A percentile compares a stretch with the other conserved stretches of the same genome.
phyloP scores from a whole-genome alignment of 2,329 filamentous ascomycete species.

The Colletotrichum graminicola region DNA sequence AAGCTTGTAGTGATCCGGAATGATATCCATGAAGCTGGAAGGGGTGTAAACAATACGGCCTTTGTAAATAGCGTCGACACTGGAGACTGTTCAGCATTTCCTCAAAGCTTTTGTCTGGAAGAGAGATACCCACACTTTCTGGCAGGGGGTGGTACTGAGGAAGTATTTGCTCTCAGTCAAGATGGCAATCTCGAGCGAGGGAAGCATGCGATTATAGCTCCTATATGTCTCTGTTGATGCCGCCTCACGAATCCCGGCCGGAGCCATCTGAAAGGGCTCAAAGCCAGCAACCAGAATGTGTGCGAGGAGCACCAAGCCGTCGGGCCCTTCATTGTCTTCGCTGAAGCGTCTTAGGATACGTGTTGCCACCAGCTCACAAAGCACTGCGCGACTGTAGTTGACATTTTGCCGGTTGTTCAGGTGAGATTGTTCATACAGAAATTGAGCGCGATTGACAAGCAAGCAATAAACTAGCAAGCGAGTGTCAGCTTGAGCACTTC shows the following conservation, averaged over 20 bases:
- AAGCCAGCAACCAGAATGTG: constrained; percentile 87
- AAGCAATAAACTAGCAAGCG: constrained; percentile 77
- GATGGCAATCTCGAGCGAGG: constrained; percentile 85
- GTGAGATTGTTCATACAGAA: constrained; percentile 81
- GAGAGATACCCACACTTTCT: constrained; percentile 70
- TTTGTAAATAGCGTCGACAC: constrained; percentile 83
- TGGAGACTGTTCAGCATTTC: constrained; percentile 38
- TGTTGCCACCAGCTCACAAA: constrained; percentile 85
- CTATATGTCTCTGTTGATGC: constrained; percentile 63
- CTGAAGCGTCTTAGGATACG: constrained; percentile 83
- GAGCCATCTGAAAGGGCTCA: constrained; percentile 87
- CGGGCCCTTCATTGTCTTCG: constrained; percentile 78
- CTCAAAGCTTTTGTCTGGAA: constrained; percentile 64
- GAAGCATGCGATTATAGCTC: constrained; percentile 71
- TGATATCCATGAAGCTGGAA: constrained; percentile 83
- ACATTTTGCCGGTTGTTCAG: constrained; percentile 85
- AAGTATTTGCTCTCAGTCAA: constrained; percentile 85
- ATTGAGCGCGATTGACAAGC: constrained; percentile 84
- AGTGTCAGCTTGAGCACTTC: constrained; percentile 11
- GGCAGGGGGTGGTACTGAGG: constrained; percentile 80
- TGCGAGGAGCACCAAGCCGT: constrained; percentile 79
- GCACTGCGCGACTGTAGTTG: constrained; percentile 79
- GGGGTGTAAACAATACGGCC: constrained; percentile 87
- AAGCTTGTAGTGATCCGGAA: constrained; percentile 88
- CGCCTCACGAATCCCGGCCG: constrained; percentile 72